Evolutionary conservation across 352 stramenopile genomes (phyloP), one percentile per base, ranked within the genome.

Genomic region (Phytophthora citrophthora): DNA sequence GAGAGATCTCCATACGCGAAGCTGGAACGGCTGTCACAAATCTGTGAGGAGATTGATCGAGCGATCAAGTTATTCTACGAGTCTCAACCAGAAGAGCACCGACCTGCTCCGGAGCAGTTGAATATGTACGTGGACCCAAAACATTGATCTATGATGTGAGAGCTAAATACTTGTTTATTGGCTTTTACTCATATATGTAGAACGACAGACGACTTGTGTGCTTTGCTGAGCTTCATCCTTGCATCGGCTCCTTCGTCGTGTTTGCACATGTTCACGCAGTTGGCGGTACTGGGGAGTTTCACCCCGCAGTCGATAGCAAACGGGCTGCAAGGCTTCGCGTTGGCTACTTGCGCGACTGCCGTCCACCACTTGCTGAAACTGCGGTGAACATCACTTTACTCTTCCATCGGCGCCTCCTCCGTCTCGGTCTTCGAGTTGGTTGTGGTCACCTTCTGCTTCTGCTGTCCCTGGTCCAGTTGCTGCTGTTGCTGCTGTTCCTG

Each of bases 1-100:
- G 64, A 86, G 13, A 79, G 83, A 34, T 89, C 83, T 11, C 83
- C 83, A 18, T 88, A 69, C 55, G 64, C 64, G 10, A 91, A 90
- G 39, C 68, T 83, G 15, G 61, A 76, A 32, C 56, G 79, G n/a
- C 45, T 92, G n/a, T 62, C 69, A 9, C 51, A 20, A 11, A 56
- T 88, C 1, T 90, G 81, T 54, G 51, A 52, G n/a, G 70, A 82
- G 16, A 62, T 88, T 11, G 77, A 89, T 48, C 49, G 43, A 2
- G 69, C 64, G 7, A 66, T 89, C 44, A 87, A 86, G 34, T 40
- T 27, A 1, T 85, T 68, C 43, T 89, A 86, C 59, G 61, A 70
- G 0, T 18, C 55, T 0, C 58, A 72, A n/a, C 40, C 46, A 23
- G 57, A 43, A 12, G 45, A 59, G 7, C 61, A 40, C 2, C 26